phyloP scores from a whole-genome alignment of 768 basidiomycete genomes.

The Boletus rubroflammeus region DNA sequence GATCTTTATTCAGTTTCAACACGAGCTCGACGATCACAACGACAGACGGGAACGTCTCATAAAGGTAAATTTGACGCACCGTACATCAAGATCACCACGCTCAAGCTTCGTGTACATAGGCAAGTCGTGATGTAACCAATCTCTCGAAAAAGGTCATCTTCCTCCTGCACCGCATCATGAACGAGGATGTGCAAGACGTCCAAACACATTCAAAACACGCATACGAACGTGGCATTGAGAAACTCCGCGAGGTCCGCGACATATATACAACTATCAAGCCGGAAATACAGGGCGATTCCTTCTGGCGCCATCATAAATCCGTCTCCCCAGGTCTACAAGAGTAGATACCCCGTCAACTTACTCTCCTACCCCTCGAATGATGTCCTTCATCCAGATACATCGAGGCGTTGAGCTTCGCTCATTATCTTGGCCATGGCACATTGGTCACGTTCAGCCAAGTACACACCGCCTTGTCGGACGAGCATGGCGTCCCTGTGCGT shows the following conservation, averaged over 20 bases:
- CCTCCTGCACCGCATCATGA: conserved; percentile 73
- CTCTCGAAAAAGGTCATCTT: conserved; percentile 94
- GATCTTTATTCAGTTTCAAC: conserved; percentile 61
- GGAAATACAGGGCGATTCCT: conserved; percentile 64
- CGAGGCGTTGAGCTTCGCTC: conserved; percentile 85
- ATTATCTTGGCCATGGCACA: conserved; percentile 70
- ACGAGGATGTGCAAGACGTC: conserved; percentile 35
- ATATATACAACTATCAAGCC: conserved; percentile 59
- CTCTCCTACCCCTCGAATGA: conserved; percentile 13
- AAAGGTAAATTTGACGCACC: conserved; percentile 51
- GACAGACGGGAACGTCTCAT: conserved; percentile 89
- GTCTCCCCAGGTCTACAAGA: conserved; percentile 86
- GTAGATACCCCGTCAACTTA: conserved; percentile 15
- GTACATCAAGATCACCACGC: conserved; percentile 3
- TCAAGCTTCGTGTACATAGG: conserved; percentile 37
- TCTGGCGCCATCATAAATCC: conserved; percentile 75
- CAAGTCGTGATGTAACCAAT: conserved; percentile 84
- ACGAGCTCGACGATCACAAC: conserved; percentile 76
- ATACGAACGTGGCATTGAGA: conserved; percentile 49
- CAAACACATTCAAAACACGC: conserved; percentile 40
- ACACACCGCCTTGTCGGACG: conserved; percentile 59
- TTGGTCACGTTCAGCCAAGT: conserved; percentile 69
- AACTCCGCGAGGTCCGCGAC: conserved; percentile 61
- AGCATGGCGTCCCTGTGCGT: conserved; percentile 62
- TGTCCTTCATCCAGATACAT: conserved; percentile 54